Base-by-base conservation (phyloP, 1,284 basidiomycete species). In the Heterobasidion parviporum region DNA sequence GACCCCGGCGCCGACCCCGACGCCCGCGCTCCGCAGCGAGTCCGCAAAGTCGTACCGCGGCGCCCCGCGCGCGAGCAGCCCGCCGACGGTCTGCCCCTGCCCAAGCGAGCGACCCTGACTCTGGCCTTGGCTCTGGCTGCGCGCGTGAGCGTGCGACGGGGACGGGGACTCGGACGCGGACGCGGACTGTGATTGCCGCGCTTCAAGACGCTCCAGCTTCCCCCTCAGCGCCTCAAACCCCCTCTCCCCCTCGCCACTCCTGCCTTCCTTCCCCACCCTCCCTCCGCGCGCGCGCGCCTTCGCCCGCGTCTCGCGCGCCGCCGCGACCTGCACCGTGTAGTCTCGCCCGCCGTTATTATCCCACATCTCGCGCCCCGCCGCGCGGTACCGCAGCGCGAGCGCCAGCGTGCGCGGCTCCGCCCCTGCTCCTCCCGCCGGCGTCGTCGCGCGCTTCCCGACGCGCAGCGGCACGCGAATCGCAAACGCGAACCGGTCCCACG, bases 301-400 rank as follows among this genome's bases (percentile, higher is more conserved):
- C 63, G 57, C 53, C 26, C n/a, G n/a, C n/a, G n/a, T n/a, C n/a
- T 26, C 26, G 26, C 26, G 26, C 26, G 26, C 26, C 26, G 26
- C 26, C 26, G 68, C 70, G 62, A 91, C 88, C 54, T 71, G 76
- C 51, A 92, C 81, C 59, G 85, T 75, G 69, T 95, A 98, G 68
- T 98, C 93, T 60, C 77, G 67, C 6, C 86, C 88, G 43, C 67
- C 71, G 66, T 98, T 97, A 74, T 94, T 96, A 70, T 98, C 95
- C 95, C 96, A 98, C 57, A 89, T 82, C 65, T 89, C 85, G 55
- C 75, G 72, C 0, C 89, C 91, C 3, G 73, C 80, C 26, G 86
- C 82, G 12, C 77, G 78, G 68, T 94, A 98, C 52, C 90, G 76
- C 52, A 98, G 69, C 10, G 92, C 93, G 43, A 97, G 68, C 63